Base-by-base conservation (phyloP, 2,329 filamentous ascomycete genomes). In the Sporothrix phasma region DNA sequence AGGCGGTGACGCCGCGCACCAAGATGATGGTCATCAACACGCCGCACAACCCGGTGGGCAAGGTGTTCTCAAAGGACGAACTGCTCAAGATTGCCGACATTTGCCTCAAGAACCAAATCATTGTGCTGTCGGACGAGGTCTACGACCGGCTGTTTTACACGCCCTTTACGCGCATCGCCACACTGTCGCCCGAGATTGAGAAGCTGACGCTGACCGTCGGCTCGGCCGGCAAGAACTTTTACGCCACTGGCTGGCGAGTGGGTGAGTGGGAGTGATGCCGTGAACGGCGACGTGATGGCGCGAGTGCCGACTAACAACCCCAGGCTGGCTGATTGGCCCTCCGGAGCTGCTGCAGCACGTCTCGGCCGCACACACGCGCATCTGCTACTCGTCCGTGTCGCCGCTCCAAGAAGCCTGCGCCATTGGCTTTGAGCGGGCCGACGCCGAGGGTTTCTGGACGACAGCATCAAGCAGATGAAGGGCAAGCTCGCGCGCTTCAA, bases 191-290 rank as follows among this genome's bases (percentile, higher is more conserved):
- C 0, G 92, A 97, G 74, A 86, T 97, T 61, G 92, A 92, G 70
- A 85, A 85, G 65, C 82, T 96, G 69, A 97, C 94, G 4, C 77
- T 99, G 58, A 97, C 94, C 0, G 94, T 99, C 34, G 94, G 94
- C 22, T 96, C 92, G 0, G 94, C 92, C 1, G 94, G 94, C 70
- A 99, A 99, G 83, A 95, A 94, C 80, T 99, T 99, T 76, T 97
- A 97, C 73, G 91, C 90, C 64, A 99, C 94, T 0, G 94, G 94
- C 56, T 99, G 94, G 94, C 87, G 94, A 65, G 92, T 97, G 4
- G 84, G 80, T 79, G 70, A 19, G 78, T 72, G 17, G 17, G 5
- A 17, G 19, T 34, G 22, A 24, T 7, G 10, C 6, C 17, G 8
- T 13, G 37, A 41, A 17, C 31, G 37, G 37, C 13, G 11, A 41